phyloP scores from a whole-genome alignment of 768 basidiomycete genomes.

The Termitomyces sp. region DNA sequence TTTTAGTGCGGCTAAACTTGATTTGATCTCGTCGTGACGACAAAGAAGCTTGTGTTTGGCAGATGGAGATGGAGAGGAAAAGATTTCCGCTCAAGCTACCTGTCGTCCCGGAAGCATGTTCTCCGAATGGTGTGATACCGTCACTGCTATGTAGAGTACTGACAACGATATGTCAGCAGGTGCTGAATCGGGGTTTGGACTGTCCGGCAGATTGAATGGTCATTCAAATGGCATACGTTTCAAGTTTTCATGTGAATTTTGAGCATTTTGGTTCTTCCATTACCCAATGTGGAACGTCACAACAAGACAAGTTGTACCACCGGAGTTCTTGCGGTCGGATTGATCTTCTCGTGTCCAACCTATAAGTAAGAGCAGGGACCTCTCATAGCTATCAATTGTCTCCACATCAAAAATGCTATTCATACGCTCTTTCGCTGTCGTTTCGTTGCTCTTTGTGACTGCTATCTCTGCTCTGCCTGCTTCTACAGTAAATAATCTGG shows the following conservation, averaged over 20 bases:
- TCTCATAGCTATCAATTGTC: constrained; percentile 18
- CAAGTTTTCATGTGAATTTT: not conserved
- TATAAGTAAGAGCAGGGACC: constrained; percentile 34
- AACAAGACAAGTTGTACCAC: constrained; percentile 26
- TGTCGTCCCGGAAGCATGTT: constrained; percentile 11
- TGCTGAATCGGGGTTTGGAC: not conserved
- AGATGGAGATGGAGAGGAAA: constrained; percentile 7
- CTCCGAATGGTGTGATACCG: constrained; percentile 10
- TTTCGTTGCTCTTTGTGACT: constrained; percentile 28
- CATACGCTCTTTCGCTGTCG: constrained; percentile 27
- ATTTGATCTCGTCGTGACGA: not conserved
- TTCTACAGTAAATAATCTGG: constrained; percentile 12
- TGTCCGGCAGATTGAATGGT: not conserved
- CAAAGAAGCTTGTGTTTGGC: not conserved
- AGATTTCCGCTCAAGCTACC: constrained; percentile 9
- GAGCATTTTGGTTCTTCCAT: constrained; percentile 17
- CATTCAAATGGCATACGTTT: not conserved
- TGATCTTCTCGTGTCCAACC: constrained; percentile 27
- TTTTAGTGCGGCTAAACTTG: not conserved
- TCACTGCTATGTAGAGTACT: constrained; percentile 1
- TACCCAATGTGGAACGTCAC: constrained; percentile 23
- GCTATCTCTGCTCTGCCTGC: constrained; percentile 34
- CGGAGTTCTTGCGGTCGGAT: constrained; percentile 27
- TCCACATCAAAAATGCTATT: constrained; percentile 25
- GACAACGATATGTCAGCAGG: not conserved